phyloP scores from a whole-genome alignment of 768 basidiomycete species.

The Rhizopogon sp. region DNA sequence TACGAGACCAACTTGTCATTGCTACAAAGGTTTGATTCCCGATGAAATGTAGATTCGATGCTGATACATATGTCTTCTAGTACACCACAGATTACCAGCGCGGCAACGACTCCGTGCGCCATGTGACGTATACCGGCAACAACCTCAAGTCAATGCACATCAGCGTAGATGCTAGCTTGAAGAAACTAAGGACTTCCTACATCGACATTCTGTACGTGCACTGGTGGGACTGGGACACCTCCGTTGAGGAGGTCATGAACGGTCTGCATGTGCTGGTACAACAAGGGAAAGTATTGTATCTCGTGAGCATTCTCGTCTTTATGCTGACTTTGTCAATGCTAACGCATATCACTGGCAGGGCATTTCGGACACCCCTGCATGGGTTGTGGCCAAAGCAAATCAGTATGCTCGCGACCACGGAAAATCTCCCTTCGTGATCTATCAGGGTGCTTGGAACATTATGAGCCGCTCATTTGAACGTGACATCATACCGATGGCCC shows the following conservation, averaged over 20 bases:
- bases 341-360: slow-evolving; percentile 4
- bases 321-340: no score
- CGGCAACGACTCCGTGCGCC: slow-evolving; percentile 8
- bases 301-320: slow-evolving; percentile 15
- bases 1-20: slow-evolving; percentile 40
- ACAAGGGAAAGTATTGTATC: slow-evolving; percentile 45
- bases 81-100: slow-evolving; percentile 16
- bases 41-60: not conserved
- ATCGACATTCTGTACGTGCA: slow-evolving; percentile 21
- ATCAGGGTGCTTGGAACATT: slow-evolving; percentile 34
- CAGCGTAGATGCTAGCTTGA: slow-evolving; percentile 27
- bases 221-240: slow-evolving; percentile 45
- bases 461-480: slow-evolving; percentile 36
- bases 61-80: slow-evolving; percentile 5
- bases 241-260: slow-evolving; percentile 54
- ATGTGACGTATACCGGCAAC: slow-evolving; percentile 45
- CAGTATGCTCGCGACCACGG: slow-evolving; percentile 36
- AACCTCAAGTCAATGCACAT: slow-evolving; percentile 37
- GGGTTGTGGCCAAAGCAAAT: slow-evolving; percentile 31
- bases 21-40: slow-evolving; percentile 31
- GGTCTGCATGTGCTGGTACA: slow-evolving; percentile 45
- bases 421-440: slow-evolving; percentile 39
- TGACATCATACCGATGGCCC: slow-evolving; percentile 34
- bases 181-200: slow-evolving; percentile 17
- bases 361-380: slow-evolving; percentile 28